A percentile compares a stretch with the other conserved stretches of the same genome.
Evolutionary conservation across 306 rosid genomes (phyloP).

Genomic region (Begonia peltatifolia): DNA sequence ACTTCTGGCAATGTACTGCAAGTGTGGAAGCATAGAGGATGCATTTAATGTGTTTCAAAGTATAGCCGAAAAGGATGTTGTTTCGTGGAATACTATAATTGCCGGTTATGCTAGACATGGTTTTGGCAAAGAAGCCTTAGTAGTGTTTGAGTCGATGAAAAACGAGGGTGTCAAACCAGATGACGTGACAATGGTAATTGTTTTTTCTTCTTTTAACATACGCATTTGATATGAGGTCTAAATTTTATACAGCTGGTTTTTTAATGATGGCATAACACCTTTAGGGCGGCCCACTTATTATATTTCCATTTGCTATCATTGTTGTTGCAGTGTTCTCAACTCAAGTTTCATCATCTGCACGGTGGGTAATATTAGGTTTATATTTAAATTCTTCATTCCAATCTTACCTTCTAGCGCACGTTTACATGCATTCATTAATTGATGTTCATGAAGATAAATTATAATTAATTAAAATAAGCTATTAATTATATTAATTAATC

Average conservation of each 20-base stretch:
- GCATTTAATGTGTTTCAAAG: slow-evolving; percentile 52
- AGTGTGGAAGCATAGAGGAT: slow-evolving; percentile 66
- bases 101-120: slow-evolving; percentile 85
- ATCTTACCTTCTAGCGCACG: too few species aligned
- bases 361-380: too few species aligned
- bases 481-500: too few species aligned
- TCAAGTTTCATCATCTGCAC: too few species aligned
- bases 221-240: background rate
- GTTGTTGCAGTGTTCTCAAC: too few species aligned
- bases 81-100: slow-evolving; percentile 74
- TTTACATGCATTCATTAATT: too few species aligned
- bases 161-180: slow-evolving; percentile 41
- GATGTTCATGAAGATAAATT: too few species aligned
- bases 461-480: too few species aligned
- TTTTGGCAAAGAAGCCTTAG: slow-evolving; percentile 54
- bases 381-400: too few species aligned
- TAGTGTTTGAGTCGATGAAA: slow-evolving; percentile 55
- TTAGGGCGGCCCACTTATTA: background rate
- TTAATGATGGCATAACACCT: background rate
- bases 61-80: slow-evolving; percentile 60
- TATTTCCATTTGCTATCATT: too few species aligned
- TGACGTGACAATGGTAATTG: slow-evolving; percentile 56
- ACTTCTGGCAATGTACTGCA: slow-evolving; percentile 74
- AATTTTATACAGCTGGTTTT: background rate
- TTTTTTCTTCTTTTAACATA: slow-evolving; percentile 2